A percentile compares a stretch with the other conserved stretches of the same genome.
Evolutionary conservation across 83 land plant species (phyloP).

Genomic region (Thuja plicata): DNA sequence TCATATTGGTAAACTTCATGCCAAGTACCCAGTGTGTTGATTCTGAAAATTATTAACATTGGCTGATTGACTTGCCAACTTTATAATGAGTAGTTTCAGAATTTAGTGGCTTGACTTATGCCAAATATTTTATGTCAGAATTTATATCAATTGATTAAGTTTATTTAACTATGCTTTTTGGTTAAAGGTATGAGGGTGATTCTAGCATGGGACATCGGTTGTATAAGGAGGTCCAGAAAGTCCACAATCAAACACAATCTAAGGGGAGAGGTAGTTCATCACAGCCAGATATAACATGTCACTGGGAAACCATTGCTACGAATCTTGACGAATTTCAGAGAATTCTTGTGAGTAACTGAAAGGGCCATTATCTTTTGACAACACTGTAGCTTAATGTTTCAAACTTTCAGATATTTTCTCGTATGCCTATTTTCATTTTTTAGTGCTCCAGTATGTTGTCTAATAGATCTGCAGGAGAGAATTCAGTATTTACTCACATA

Average conservation of each 20-base stretch:
- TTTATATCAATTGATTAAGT: neutral
- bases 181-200: slow-evolving; percentile 65
- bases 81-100: neutral
- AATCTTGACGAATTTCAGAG: slow-evolving; percentile 72
- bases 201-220: slow-evolving; percentile 57
- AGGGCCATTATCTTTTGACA: neutral
- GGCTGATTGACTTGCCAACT: neutral
- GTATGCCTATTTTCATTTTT: neutral
- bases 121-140: neutral
- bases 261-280: slow-evolving; percentile 27
- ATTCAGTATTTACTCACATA: neutral
- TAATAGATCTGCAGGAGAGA: neutral
- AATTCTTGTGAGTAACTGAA: slow-evolving; percentile 36
- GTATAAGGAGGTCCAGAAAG: slow-evolving; percentile 45
- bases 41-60: neutral
- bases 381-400: neutral
- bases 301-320: slow-evolving; percentile 82
- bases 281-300: slow-evolving; percentile 7
- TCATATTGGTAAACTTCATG: slow-evolving; percentile 54
- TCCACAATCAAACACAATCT: slow-evolving; percentile 9
- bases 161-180: neutral
- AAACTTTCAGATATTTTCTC: neutral
- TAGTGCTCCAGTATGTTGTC: neutral
- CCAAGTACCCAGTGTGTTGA: neutral
- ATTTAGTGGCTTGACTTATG: neutral